phyloP scores from a whole-genome alignment of 2,329 filamentous ascomycete genomes.

The Leptographium radiaticola region DNA sequence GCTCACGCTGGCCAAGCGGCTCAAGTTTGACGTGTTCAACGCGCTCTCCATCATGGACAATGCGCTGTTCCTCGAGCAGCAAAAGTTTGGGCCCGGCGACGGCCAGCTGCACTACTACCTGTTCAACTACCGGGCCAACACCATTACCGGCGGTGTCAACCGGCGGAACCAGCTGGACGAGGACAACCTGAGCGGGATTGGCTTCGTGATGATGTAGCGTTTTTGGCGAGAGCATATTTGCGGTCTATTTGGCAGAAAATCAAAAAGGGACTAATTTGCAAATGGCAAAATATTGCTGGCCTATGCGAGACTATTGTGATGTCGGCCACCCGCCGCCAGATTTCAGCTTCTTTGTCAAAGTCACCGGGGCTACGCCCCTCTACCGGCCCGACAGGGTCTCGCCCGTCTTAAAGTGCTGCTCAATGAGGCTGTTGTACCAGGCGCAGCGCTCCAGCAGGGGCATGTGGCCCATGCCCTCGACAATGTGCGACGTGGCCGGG shows the following conservation, averaged over 20 bases:
- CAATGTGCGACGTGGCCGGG: constrained; percentile 47
- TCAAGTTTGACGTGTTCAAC: constrained; percentile 92
- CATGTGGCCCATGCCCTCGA: constrained; percentile 65
- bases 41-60: constrained; percentile 91
- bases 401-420: constrained; percentile 40
- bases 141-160: constrained; percentile 77
- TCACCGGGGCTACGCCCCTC: no score
- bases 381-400: constrained; percentile 26
- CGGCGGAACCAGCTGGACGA: constrained; percentile 65
- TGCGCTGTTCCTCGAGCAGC: constrained; percentile 78
- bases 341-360: background rate
- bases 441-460: constrained; percentile 55
- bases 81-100: constrained; percentile 90
- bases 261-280: no score
- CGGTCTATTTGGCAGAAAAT: no score
- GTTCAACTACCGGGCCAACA: constrained; percentile 87
- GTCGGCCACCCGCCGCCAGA: no score
- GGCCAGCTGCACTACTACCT: constrained; percentile 94
- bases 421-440: constrained; percentile 55
- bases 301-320: no score
- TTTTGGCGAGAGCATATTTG: no score
- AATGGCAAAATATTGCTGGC: no score
- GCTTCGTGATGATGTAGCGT: constrained; percentile 56
- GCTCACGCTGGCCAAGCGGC: constrained; percentile 71
- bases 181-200: constrained; percentile 70